Evolutionary conservation across 208 protist genomes (phyloP), one percentile per base, ranked within the genome.

Genomic region (Trypanosoma rangeli): DNA sequence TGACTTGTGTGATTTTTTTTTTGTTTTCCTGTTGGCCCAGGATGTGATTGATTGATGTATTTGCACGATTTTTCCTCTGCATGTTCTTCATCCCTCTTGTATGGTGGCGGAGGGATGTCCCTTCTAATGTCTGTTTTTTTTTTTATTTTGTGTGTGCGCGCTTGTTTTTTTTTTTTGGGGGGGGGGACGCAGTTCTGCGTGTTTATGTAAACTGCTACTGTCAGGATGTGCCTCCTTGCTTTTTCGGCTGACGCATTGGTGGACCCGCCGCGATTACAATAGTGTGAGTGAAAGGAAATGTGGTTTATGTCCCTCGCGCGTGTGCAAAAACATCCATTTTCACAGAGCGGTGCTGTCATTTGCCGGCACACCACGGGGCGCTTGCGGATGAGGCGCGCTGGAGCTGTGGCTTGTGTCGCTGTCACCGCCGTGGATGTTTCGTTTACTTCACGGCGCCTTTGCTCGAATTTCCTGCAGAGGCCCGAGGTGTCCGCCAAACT

Each of bases 401-500:
- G 7, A 57, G 12, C 7, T 31, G 52, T 29, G n/a, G 15, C 8
- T n/a, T 3, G 37, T 22, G 1, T 71, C 50, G 24, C 31, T 33
- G n/a, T 53, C 4, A 54, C 10, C 13, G n/a, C 35, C 28, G 8
- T 16, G 10, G 18, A 35, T 44, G 20, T 24, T 18, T 39, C 2
- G 9, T 37, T 24, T 13, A 55, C 46, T 64, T 56, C 68, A 55
- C 26, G 37, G 9, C 49, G 35, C 18, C 28, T 10, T 8, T 37
- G 54, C 59, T 15, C 20, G 49, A 37, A 33, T 55, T 53, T 26
- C 31, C 20, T 76, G 16, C 50, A 65, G 50, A 66, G 54, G 16
- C 54, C 28, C 26, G 35, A 64, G 28, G 35, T 69, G 18, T 57
- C 64, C 10, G 61, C 69, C 7, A 74, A 79, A 39, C 44, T 94